Base-by-base conservation (phyloP, 768 basidiomycete species). In the Pholiota molesta region DNA sequence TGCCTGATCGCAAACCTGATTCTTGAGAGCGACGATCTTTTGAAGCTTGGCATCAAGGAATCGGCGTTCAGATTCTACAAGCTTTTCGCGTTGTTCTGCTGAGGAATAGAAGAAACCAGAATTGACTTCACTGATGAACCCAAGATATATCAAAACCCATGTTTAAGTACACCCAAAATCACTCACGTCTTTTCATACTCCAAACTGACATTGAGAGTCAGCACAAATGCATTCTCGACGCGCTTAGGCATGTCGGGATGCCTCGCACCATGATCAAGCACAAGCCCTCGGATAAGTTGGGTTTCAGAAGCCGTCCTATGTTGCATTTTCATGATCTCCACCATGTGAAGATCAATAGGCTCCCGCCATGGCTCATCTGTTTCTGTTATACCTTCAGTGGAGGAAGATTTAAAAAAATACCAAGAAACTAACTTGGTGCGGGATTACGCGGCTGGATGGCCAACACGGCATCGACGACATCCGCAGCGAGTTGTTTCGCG, bases 271-370 rank as follows among this genome's bases (percentile, higher is more conserved):
- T 99, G 97, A 78, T 99, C 97, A 68, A 99, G 83, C 49, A 99
- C 97, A 61, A 99, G 83, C 37, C 97, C 97, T 68, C 93, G 91
- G 69, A 99, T 81, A 40, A 99, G 87, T 73, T 97, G 92, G 31
- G 97, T 99, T 76, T 99, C 97, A 23, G 94, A 95, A 64, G 97
- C 95, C 45, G 91, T 96, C 69, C 96, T 91, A 79, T 99, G 97
- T 75, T 97, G 97, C 97, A 99, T 99, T 81, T 99, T 99, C 97
- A 99, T 99, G 64, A 99, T 89, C 78, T 99, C 97, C 55, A 99
- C 81, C 97, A 99, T 99, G 78, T 99, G 97, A 60, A 99, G 82
- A 80, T 99, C 97, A 72, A 99, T 96, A 54, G 96, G 95, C 68
- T 95, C 89, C 57, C 83, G 84, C 82, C 86, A 91, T 67, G 88